A percentile compares a stretch with the other conserved stretches of the same genome.
Evolutionary conservation across 164 flowering plant species (phyloP).

Genomic region (Aristolochia contorta): DNA sequence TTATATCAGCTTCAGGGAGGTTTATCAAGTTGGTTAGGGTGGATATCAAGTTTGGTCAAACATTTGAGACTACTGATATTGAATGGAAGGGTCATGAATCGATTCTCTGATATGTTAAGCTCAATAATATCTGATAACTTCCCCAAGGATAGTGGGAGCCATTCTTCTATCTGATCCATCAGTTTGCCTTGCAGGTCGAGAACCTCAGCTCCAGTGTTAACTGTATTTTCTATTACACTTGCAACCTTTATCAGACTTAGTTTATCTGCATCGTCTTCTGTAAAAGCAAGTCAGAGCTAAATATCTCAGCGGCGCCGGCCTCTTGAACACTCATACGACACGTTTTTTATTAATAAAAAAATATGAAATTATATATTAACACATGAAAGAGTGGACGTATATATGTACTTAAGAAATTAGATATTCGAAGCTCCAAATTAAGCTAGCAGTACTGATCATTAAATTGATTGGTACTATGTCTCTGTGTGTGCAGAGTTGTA

Average conservation of each 20-base stretch:
- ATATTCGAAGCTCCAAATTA: no score
- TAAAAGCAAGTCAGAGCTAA: background rate
- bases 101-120: conserved; percentile 50
- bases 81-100: conserved; percentile 51
- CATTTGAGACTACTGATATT: conserved; percentile 37
- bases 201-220: conserved; percentile 31
- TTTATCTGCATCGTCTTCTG: conserved; percentile 29
- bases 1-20: no score
- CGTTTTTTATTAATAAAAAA: no score
- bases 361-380: no score
- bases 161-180: conserved; percentile 60
- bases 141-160: conserved; percentile 63
- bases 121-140: conserved; percentile 39
- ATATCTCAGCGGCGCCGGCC: no score
- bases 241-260: conserved; percentile 53
- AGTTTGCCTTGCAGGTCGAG: conserved; percentile 59
- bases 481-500: no score
- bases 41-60: conserved; percentile 48
- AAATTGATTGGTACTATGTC: no score
- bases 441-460: no score
- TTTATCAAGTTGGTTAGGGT: conserved; percentile 57
- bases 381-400: no score
- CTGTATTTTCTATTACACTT: conserved; percentile 46
- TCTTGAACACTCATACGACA: no score
- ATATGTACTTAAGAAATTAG: no score